A percentile compares a stretch with the other conserved stretches of the same genome.
These are phyloP conservation scores for Colletotrichum cereale DNA, from an alignment of 2,329 filamentous ascomycete species.

Conservation along the genomic window DNA sequence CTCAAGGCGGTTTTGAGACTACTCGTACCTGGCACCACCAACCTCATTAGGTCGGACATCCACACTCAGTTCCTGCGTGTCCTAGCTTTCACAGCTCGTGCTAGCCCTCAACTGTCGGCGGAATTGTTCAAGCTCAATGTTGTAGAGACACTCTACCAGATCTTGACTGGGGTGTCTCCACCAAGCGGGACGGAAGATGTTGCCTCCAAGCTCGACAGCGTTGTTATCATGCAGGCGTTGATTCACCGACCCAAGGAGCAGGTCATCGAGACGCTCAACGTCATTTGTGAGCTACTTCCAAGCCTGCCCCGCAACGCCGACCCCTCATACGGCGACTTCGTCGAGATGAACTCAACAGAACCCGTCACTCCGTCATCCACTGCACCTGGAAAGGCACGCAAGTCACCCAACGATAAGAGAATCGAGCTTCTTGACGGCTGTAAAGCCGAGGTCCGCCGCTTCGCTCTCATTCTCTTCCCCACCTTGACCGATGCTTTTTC, in stretches of 20 bases:
- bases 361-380: constrained; percentile 56
- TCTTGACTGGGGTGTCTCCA: constrained; percentile 94
- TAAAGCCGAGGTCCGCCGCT: constrained; percentile 88
- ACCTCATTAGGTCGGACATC: constrained; percentile 92
- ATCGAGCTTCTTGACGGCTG: constrained; percentile 86
- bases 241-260: constrained; percentile 97
- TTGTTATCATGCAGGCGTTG: constrained; percentile 97
- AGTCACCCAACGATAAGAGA: constrained; percentile 81
- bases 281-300: constrained; percentile 94
- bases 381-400: constrained; percentile 56
- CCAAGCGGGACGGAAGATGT: constrained; percentile 83
- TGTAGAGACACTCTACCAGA: constrained; percentile 97
- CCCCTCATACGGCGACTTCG: constrained; percentile 56
- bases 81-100: constrained; percentile 88
- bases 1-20: constrained; percentile 88
- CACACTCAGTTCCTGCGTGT: constrained; percentile 97
- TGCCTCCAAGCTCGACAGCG: constrained; percentile 90
- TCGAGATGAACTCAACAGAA: constrained; percentile 57
- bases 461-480: constrained; percentile 92
- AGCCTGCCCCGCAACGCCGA: constrained; percentile 71
- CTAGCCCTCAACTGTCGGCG: constrained; percentile 87
- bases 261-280: constrained; percentile 96
- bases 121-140: constrained; percentile 97
- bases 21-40: constrained; percentile 92
- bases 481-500: constrained; percentile 97